phyloP scores from a whole-genome alignment of 441 rosid species.

The Isatis lusitanica region DNA sequence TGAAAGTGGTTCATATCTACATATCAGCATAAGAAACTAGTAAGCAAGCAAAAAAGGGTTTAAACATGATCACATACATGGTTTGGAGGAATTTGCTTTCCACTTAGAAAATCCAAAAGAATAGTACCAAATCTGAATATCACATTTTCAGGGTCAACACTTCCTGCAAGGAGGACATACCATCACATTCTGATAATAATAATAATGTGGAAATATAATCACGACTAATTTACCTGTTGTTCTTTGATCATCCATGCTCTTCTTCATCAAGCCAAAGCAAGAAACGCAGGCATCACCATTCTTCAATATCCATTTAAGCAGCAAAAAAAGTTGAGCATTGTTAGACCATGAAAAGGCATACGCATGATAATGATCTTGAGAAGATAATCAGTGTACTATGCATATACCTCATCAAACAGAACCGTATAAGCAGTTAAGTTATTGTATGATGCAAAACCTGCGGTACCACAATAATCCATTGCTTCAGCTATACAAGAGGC shows the following conservation, averaged over 20 bases:
- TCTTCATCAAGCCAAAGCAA: constrained; percentile 83
- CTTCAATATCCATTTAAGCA: constrained; percentile 43
- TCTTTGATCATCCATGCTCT: constrained; percentile 62
- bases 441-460: constrained; percentile 70
- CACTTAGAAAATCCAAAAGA: constrained; percentile 53
- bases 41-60: constrained; percentile 3
- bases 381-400: not conserved
- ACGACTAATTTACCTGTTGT: constrained; percentile 49
- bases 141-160: constrained; percentile 56
- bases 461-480: constrained; percentile 58
- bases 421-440: constrained; percentile 80
- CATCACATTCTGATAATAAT: constrained; percentile 22
- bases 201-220: not conserved
- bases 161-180: constrained; percentile 43
- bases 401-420: constrained; percentile 75
- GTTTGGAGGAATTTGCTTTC: constrained; percentile 62
- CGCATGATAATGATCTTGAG: not conserved
- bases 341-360: constrained; percentile 14
- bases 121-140: constrained; percentile 59
- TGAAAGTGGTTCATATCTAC: not conserved
- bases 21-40: not conserved
- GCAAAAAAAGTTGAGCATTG: not conserved
- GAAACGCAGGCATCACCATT: constrained; percentile 92
- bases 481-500: constrained; percentile 77
- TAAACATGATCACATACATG: constrained; percentile 46